A percentile compares a stretch with the other conserved stretches of the same genome.
Conservation (phyloP, 306 rosid genomes). For the apple (Malus domestica) region DNA sequence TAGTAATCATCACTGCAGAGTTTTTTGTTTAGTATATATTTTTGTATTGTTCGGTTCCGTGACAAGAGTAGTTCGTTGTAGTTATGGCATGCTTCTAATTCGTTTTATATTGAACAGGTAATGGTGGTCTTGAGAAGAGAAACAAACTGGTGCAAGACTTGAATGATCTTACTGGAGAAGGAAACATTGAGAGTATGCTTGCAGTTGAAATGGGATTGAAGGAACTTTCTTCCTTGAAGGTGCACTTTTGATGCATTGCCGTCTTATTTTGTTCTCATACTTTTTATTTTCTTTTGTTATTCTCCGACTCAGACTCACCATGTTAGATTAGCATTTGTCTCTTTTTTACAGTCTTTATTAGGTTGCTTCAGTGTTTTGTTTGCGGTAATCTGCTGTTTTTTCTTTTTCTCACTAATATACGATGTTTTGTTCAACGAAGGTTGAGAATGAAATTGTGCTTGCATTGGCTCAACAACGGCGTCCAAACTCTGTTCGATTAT, state of each 20-base stretch:
- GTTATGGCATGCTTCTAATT: conserved; percentile 6
- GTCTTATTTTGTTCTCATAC: conserved; percentile 10
- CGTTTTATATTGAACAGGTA: conserved; percentile 44
- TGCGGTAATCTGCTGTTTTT: not conserved
- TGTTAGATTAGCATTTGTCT: not conserved
- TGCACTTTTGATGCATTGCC: conserved; percentile 20
- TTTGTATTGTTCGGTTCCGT: not conserved
- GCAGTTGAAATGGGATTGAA: conserved; percentile 93
- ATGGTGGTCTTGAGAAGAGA: conserved; percentile 59
- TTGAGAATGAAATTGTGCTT: conserved; percentile 83
- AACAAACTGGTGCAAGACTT: conserved; percentile 62
- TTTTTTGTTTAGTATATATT: not conserved
- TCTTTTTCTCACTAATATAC: not conserved
- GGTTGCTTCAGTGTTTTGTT: conserved; percentile 6
- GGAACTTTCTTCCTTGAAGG: conserved; percentile 92
- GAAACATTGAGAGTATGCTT: conserved; percentile 95
- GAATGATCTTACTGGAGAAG: conserved; percentile 90
- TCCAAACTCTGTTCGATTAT: conserved; percentile 69
- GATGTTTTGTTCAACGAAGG: conserved; percentile 33
- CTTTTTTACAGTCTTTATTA: not conserved
- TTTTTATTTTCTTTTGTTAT: not conserved
- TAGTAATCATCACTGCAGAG: conserved; percentile 21
- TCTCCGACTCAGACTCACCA: not conserved
- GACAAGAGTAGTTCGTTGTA: not conserved
- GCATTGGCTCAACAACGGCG: conserved; percentile 80